phyloP scores from a whole-genome alignment of 768 basidiomycete genomes.

The Sporobolomyces phaffii region DNA sequence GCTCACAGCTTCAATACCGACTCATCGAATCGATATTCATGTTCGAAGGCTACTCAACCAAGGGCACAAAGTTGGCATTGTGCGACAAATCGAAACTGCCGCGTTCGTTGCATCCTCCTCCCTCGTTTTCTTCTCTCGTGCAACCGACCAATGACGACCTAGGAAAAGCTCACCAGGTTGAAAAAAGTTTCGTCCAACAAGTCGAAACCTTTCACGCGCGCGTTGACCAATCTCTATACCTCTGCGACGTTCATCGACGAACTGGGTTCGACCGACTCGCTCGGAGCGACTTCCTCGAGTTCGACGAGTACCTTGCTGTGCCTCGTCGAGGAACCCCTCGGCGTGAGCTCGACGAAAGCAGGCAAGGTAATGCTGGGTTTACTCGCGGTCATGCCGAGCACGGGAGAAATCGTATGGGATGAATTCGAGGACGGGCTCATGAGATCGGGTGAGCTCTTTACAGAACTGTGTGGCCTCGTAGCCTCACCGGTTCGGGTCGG shows the following conservation, averaged over 20 bases:
- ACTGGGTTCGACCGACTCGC: slow-evolving; percentile 39
- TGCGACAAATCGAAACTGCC: slow-evolving; percentile 76
- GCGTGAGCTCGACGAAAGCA: slow-evolving; percentile 50
- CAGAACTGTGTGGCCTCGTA: too few relatives aligned
- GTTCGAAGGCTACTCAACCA: slow-evolving; percentile 57
- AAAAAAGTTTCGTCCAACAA: slow-evolving; percentile 75
- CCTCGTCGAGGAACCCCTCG: slow-evolving; percentile 57
- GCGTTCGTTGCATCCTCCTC: slow-evolving; percentile 53
- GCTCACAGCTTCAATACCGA: slow-evolving; percentile 66
- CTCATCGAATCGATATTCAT: slow-evolving; percentile 52
- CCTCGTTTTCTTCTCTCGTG: not conserved
- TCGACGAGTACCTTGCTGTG: slow-evolving; percentile 66
- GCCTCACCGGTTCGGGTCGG: too few relatives aligned
- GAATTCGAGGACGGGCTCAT: slow-evolving; percentile 61
- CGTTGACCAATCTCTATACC: slow-evolving; percentile 18
- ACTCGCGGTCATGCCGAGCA: slow-evolving; percentile 73
- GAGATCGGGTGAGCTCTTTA: slow-evolving; percentile 52
- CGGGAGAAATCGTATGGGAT: slow-evolving; percentile 91
- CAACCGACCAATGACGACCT: not conserved
- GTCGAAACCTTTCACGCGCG: slow-evolving; percentile 64
- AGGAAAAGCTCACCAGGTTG: slow-evolving; percentile 45
- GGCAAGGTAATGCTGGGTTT: slow-evolving; percentile 57
- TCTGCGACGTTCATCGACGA: slow-evolving; percentile 68
- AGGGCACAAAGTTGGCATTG: slow-evolving; percentile 76
- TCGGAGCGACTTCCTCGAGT: slow-evolving; percentile 52